phyloP scores from a whole-genome alignment of 257 asterid genomes.

The Plectranthus barbatus region DNA sequence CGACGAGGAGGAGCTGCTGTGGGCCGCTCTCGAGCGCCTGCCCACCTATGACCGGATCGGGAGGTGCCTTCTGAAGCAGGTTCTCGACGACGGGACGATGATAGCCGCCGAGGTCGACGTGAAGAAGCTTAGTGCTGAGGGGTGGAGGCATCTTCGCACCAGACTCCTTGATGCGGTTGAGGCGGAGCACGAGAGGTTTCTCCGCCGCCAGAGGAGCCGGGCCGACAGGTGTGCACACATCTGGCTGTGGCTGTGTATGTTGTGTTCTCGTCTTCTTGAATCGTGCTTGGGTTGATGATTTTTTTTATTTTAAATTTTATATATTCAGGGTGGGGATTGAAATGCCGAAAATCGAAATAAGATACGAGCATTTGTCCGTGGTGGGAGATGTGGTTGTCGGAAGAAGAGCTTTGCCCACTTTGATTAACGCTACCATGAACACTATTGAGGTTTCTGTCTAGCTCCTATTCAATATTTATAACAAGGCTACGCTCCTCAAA shows the following conservation, averaged over 20 bases:
- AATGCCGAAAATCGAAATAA: conserved; percentile 20
- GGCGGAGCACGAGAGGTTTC: conserved; percentile 28
- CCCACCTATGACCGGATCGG: conserved; percentile 28
- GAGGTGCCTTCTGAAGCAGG: conserved; percentile 16
- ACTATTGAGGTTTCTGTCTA: conserved; percentile 24
- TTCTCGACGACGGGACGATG: conserved; percentile 18
- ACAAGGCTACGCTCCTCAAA: too few relatives aligned
- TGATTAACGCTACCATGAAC: conserved; percentile 22
- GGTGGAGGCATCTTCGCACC: conserved; percentile 12
- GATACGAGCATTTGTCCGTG: conserved; percentile 27
- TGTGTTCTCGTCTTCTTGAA: too few relatives aligned
- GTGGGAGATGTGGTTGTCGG: conserved; percentile 31
- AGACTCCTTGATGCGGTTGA: conserved; percentile 16
- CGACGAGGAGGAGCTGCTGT: conserved; percentile 36
- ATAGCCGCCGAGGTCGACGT: conserved; percentile 19
- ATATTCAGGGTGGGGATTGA: conserved; percentile 29
- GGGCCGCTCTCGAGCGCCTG: conserved; percentile 43
- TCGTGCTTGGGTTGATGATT: too few relatives aligned
- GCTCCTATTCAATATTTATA: too few relatives aligned
- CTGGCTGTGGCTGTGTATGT: too few relatives aligned
- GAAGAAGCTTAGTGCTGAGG: conserved; percentile 13
- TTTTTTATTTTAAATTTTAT: background rate
- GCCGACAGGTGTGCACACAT: conserved; percentile 21
- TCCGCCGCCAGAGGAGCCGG: conserved; percentile 17
- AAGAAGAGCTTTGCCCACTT: conserved; percentile 29